phyloP scores from a whole-genome alignment of 305 asterid species.

The Coffea humblotiana region DNA sequence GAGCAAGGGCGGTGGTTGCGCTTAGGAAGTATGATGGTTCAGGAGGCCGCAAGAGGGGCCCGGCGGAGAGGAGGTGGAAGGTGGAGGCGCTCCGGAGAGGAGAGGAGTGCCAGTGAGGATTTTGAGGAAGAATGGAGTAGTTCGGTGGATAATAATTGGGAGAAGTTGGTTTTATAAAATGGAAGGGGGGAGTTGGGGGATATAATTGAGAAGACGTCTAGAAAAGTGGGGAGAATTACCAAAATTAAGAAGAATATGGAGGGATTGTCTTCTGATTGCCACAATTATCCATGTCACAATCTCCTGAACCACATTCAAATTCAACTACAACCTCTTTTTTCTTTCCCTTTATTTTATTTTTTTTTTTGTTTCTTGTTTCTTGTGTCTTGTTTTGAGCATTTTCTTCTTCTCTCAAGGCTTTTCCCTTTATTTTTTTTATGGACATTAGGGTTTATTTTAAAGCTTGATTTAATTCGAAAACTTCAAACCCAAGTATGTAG shows the following conservation, averaged over 20 bases:
- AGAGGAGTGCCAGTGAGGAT: no score
- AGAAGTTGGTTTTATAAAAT: neutral
- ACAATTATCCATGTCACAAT: neutral
- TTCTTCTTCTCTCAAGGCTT: neutral
- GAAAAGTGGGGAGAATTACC: neutral
- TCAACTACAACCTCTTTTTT: neutral
- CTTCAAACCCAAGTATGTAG: no score
- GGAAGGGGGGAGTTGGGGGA: neutral
- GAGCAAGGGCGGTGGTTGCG: conserved; percentile 1
- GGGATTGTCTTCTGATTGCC: conserved; percentile 1
- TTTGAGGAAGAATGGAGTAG: conserved; percentile 2
- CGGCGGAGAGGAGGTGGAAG: neutral
- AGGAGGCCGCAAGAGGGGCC: neutral
- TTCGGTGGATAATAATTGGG: conserved; percentile 2
- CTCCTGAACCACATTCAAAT: neutral
- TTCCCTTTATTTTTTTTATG: neutral
- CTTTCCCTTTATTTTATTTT: neutral
- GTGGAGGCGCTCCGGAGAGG: conserved; percentile 15
- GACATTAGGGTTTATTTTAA: no score
- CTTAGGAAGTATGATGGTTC: neutral
- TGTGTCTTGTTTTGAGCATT: neutral
- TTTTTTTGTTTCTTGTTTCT: neutral
- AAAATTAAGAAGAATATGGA: no score
- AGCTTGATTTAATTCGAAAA: no score
- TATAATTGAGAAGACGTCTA: neutral